Evolutionary conservation across 2,329 filamentous ascomycete species (phyloP), one percentile per base, ranked within the genome.

Genomic region (Fonsecaea erecta): DNA sequence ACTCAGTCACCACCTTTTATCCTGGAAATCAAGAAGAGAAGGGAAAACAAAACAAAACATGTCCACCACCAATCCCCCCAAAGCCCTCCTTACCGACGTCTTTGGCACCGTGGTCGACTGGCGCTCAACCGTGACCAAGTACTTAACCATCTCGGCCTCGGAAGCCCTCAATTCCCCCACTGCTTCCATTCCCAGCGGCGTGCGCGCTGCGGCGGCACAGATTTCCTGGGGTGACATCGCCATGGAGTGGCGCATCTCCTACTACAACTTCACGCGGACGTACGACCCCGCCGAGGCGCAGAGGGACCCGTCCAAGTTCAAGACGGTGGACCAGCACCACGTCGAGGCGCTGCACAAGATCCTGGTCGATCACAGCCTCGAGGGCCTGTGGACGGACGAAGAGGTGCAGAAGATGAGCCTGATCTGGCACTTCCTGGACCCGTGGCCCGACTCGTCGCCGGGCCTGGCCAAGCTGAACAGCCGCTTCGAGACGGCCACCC

Each of bases 81-180:
- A 86, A 70, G 89, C 85, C 7, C 80, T 93, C 35, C 82, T 88
- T 60, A 92, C 92, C 73, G 90, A 93, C 77, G 85, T 92, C 71
- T 93, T 93, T 76, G 90, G 90, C 70, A 95, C 92, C 0, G 86
- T 89, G 68, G 91, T 95, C 52, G 84, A 94, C 80, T 94, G 91
- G 90, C 88, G 90, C 63, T 81, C 81, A 43, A 86, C 87, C 1
- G 86, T 95, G 21, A 85, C 83, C 14, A 78, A 82, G 8, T 85
- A 86, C 60, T 83, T 95, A 54, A 75, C 78, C 26, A 73, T 80
- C 11, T 81, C 82, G 43, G 83, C 86, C 14, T 74, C 77, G 30
- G 76, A 79, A 14, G 79, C 80, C 1, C 80, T 88, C 52, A 82
- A 82, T 34, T 78, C 82, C 16, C 71, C 79, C 43, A 76, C 78